These are phyloP conservation scores for Aegilops speltoides DNA, from an alignment of 176 grass and related monocot genomes.

Conservation along the genomic window DNA sequence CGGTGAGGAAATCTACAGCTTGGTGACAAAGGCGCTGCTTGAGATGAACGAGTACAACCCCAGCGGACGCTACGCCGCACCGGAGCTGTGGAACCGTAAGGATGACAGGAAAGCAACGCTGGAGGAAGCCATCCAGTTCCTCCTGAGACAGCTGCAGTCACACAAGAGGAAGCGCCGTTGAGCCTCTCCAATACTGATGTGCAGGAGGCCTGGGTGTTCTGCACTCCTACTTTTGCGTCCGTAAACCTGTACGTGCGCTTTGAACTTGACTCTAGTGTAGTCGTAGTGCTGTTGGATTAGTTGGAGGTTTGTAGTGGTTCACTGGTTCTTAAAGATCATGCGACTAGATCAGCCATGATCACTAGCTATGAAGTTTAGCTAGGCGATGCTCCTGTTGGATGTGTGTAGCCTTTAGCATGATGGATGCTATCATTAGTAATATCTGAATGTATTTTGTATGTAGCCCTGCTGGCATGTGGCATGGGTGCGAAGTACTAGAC, in stretches of 20 bases:
- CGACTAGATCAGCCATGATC: not conserved
- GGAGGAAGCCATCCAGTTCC: not conserved
- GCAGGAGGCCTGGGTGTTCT: too few relatives aligned
- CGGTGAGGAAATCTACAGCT: slow-evolving; percentile 21
- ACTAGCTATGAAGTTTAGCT: not conserved
- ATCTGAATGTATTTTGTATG: not conserved
- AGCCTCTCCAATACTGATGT: not conserved
- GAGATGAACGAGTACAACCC: slow-evolving; percentile 62
- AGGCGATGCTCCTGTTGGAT: not conserved
- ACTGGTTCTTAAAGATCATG: not conserved
- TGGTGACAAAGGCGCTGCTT: slow-evolving; percentile 31
- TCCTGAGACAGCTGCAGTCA: slow-evolving; percentile 3
- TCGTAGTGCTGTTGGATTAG: not conserved
- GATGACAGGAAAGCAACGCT: not conserved
- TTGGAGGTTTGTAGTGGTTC: not conserved
- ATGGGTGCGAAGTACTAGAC: not conserved
- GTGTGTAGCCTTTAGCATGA: not conserved
- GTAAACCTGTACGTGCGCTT: too few relatives aligned
- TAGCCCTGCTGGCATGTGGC: not conserved
- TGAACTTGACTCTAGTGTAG: too few relatives aligned
- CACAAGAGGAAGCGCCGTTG: slow-evolving; percentile 12
- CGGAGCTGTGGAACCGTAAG: slow-evolving; percentile 35
- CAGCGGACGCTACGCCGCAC: slow-evolving; percentile 14
- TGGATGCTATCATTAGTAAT: not conserved
- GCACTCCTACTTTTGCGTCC: too few relatives aligned